A percentile compares a stretch with the other conserved stretches of the same genome.
phyloP scores from a whole-genome alignment of 2,329 filamentous ascomycete genomes.

The Penicillium sp. region DNA sequence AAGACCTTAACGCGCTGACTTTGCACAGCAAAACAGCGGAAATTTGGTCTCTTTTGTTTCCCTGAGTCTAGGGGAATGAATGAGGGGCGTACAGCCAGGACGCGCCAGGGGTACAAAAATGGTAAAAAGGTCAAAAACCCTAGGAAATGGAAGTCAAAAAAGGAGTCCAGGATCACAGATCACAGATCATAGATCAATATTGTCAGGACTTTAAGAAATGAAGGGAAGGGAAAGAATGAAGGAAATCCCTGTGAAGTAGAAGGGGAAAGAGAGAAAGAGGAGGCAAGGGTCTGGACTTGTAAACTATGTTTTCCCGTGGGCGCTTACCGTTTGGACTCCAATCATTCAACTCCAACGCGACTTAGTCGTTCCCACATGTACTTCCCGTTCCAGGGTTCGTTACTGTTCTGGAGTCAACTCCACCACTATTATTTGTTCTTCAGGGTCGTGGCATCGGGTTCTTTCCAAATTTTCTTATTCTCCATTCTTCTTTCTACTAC shows the following conservation, averaged over 20 bases:
- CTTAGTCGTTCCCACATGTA: neutral
- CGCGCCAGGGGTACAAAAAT: constrained; percentile 24
- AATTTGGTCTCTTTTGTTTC: constrained; percentile 18
- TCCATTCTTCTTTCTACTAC: neutral
- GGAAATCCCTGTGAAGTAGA: constrained; percentile 12
- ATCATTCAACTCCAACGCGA: neutral
- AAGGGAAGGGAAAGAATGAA: constrained; percentile 26
- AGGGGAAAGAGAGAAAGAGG: constrained; percentile 11
- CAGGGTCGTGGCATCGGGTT: constrained; percentile 10
- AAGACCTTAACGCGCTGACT: constrained; percentile 10
- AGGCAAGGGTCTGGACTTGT: neutral
- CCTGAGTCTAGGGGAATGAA: constrained; percentile 25
- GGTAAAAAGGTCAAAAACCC: constrained; percentile 11
- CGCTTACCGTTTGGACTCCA: constrained; percentile 9
- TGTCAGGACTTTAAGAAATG: constrained; percentile 21
- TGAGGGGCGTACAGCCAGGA: constrained; percentile 42
- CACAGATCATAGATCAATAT: constrained; percentile 9
- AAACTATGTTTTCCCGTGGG: neutral
- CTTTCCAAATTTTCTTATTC: neutral
- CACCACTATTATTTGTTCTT: neutral
- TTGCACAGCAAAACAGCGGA: constrained; percentile 33
- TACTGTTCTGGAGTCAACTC: neutral
- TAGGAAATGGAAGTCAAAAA: constrained; percentile 1
- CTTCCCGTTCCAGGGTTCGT: constrained; percentile 5
- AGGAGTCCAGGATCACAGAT: constrained; percentile 34